These are phyloP conservation scores for Salix purpurea DNA, from an alignment of 345 rosid species.

Conservation along the genomic window DNA sequence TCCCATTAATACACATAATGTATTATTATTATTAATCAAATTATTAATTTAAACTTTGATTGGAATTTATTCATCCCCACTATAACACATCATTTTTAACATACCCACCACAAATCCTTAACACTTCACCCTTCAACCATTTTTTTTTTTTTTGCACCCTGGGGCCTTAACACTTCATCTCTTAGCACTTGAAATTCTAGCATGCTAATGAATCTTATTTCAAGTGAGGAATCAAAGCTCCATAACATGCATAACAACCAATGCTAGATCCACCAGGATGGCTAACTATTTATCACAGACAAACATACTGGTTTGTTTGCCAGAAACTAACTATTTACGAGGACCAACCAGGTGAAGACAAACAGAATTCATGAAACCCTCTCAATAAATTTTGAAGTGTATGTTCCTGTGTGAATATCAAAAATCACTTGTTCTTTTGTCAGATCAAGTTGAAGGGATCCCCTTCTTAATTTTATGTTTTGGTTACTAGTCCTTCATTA, in stretches of 20 bases:
- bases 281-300: not conserved
- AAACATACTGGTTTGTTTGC: not conserved
- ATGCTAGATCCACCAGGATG: not conserved
- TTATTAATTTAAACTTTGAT: not conserved
- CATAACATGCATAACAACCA: not conserved
- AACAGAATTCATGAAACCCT: not conserved
- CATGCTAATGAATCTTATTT: not conserved
- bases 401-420: not conserved
- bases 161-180: not conserved
- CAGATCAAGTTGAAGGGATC: not conserved
- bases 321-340: not conserved
- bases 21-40: not conserved
- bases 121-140: not conserved
- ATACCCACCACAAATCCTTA: not conserved
- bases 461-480: not conserved
- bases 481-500: not conserved
- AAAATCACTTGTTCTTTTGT: not conserved
- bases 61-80: not conserved
- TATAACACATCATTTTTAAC: not conserved
- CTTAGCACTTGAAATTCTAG: not conserved
- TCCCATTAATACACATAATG: not conserved
- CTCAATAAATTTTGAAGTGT: not conserved
- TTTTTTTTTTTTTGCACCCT: not conserved
- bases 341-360: not conserved
- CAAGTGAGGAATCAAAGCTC: not conserved